Evolutionary conservation across 208 protist species (phyloP).

Genomic region (Angomonas desouzai): DNA sequence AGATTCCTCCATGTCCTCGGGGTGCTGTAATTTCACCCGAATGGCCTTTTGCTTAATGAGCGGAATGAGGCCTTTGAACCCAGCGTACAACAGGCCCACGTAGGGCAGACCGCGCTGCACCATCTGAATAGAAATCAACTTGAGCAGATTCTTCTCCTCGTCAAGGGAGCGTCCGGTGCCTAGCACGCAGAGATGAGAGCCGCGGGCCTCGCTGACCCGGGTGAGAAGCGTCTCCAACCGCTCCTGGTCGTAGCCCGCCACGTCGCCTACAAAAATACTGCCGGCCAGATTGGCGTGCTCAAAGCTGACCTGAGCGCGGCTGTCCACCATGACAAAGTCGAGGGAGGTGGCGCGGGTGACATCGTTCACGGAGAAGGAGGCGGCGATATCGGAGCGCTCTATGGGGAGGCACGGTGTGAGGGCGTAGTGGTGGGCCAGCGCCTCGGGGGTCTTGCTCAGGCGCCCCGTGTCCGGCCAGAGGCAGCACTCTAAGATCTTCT

Average conservation of each 20-base stretch:
- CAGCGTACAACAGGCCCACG: constrained; percentile 63
- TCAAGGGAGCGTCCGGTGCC: constrained; percentile 66
- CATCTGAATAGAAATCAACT: constrained; percentile 78
- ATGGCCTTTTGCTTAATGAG: constrained; percentile 52
- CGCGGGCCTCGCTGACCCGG: constrained; percentile 32
- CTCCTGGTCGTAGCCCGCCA: constrained; percentile 38
- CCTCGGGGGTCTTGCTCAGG: constrained; percentile 49
- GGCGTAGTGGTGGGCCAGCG: constrained; percentile 58
- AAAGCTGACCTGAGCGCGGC: constrained; percentile 72
- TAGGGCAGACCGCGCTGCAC: constrained; percentile 68
- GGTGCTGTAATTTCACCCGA: constrained; percentile 16
- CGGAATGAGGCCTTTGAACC: constrained; percentile 70
- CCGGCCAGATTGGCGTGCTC: constrained; percentile 80
- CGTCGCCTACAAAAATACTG: constrained; percentile 61
- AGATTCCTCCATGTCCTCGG: not conserved
- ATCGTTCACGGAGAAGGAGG: constrained; percentile 40
- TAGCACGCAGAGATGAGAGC: constrained; percentile 69
- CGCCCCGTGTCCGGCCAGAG: constrained; percentile 40
- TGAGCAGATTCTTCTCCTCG: constrained; percentile 88
- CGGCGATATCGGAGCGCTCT: constrained; percentile 62
- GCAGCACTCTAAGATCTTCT: constrained; percentile 59
- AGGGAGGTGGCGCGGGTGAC: constrained; percentile 18
- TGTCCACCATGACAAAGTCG: constrained; percentile 87
- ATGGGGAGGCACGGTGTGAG: constrained; percentile 53
- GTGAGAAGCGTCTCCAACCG: constrained; percentile 35